These are phyloP conservation scores for Stachybotrys elegans DNA, from an alignment of 2,329 filamentous ascomycete genomes.

Conservation along the genomic window DNA sequence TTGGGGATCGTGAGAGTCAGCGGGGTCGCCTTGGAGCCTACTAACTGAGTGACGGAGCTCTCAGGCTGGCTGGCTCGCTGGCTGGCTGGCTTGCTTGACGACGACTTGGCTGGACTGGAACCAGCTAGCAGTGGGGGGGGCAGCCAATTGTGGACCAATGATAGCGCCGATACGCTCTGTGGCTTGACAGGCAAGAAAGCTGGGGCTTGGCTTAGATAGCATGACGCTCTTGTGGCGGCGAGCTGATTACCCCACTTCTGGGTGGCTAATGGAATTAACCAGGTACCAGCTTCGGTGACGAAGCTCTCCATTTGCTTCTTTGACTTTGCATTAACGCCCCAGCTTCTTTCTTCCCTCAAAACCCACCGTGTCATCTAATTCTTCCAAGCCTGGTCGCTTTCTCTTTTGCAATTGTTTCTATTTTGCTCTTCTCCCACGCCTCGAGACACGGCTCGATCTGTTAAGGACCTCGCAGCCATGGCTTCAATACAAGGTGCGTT, in stretches of 20 bases:
- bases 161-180: no score
- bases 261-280: background rate
- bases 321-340: background rate
- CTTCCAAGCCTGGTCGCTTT: background rate
- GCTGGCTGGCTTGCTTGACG: no score
- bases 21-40: no score
- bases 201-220: no score
- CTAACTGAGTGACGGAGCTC: background rate
- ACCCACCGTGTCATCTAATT: no score
- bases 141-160: no score
- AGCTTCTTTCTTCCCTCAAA: background rate
- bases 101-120: no score
- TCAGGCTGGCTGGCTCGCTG: background rate
- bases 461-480: constrained; percentile 34
- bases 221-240: no score
- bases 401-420: background rate
- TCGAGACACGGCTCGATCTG: no score
- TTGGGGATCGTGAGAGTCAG: background rate
- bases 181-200: no score
- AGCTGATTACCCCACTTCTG: background rate
- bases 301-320: background rate
- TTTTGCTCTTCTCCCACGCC: no score
- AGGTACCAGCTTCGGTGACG: background rate
- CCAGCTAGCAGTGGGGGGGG: no score
- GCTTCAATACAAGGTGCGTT: constrained; percentile 49